A percentile compares a stretch with the other conserved stretches of the same genome.
These are phyloP conservation scores for Pterulicium gracile DNA, from an alignment of 1,284 basidiomycete species.

Conservation along the genomic window DNA sequence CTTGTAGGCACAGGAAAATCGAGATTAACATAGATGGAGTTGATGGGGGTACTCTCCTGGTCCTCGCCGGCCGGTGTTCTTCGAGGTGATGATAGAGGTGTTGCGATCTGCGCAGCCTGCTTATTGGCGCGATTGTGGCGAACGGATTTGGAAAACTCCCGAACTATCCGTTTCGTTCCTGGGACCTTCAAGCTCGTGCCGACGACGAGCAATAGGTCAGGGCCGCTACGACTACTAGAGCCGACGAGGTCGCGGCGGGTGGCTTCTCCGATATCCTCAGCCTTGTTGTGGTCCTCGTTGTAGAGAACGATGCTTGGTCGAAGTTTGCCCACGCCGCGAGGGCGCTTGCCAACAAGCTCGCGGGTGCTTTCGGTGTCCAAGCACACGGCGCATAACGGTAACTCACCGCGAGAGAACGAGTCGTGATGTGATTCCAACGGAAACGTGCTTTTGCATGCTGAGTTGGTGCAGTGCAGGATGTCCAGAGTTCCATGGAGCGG, in stretches of 20 bases:
- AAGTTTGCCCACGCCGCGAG: slow-evolving; percentile 71
- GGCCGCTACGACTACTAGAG: slow-evolving; percentile 51
- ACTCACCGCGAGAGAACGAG: slow-evolving; percentile 45
- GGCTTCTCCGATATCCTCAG: slow-evolving; percentile 76
- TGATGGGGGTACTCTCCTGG: slow-evolving; percentile 44
- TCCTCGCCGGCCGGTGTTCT: slow-evolving; percentile 21
- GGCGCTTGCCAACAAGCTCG: slow-evolving; percentile 68
- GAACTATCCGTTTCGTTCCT: slow-evolving; percentile 87
- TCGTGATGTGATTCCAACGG: slow-evolving; percentile 52
- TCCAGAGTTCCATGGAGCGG: slow-evolving; percentile 85
- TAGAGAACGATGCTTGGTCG: slow-evolving; percentile 87
- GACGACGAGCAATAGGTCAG: slow-evolving; percentile 83
- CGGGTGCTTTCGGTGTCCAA: slow-evolving; percentile 59
- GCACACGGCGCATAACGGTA: slow-evolving; percentile 78
- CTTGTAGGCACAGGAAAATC: slow-evolving; percentile 81
- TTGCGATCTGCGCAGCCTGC: slow-evolving; percentile 19
- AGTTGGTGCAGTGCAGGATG: slow-evolving; percentile 70
- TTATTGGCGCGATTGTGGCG: slow-evolving; percentile 30
- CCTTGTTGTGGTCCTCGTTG: slow-evolving; percentile 82
- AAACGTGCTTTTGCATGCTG: slow-evolving; percentile 66
- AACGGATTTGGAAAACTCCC: slow-evolving; percentile 82
- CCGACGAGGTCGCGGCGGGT: slow-evolving; percentile 72
- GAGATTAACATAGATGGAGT: slow-evolving; percentile 78
- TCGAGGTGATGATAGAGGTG: slow-evolving; percentile 31
- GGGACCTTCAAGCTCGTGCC: slow-evolving; percentile 87